phyloP scores from a whole-genome alignment of 1,139 yeast species.

The Debaryomyces sp. region DNA sequence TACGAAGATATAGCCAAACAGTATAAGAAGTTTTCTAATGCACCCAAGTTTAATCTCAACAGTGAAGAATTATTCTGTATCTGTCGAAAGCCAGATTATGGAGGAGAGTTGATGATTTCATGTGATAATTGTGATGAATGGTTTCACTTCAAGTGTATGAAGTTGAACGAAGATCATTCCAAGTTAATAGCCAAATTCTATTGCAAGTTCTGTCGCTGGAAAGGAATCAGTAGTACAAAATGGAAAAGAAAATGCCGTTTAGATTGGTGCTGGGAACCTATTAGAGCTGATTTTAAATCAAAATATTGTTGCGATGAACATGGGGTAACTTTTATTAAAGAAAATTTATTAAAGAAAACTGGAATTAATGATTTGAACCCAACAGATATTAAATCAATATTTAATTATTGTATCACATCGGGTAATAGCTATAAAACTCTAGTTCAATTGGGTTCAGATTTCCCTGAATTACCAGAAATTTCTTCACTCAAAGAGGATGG shows the following conservation, averaged over 20 bases:
- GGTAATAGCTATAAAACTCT: constrained; percentile 20
- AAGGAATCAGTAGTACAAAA: constrained; percentile 44
- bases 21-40: constrained; percentile 43
- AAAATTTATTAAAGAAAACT: constrained; percentile 20
- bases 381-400: constrained; percentile 22
- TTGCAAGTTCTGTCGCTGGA: constrained; percentile 74
- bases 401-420: constrained; percentile 13
- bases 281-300: constrained; percentile 40
- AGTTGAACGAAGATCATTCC: constrained; percentile 54
- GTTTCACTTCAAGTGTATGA: constrained; percentile 86
- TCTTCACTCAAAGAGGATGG: constrained; percentile 31
- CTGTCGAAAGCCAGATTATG: constrained; percentile 79
- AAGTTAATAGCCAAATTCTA: constrained; percentile 65
- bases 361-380: constrained; percentile 20
- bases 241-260: constrained; percentile 84
- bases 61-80: constrained; percentile 75
- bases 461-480: constrained; percentile 46
- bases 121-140: constrained; percentile 97
- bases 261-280: constrained; percentile 60
- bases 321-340: constrained; percentile 59
- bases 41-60: constrained; percentile 49
- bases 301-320: constrained; percentile 81
- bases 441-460: constrained; percentile 29
- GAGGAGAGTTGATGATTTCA: constrained; percentile 81
- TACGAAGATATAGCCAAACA: constrained; percentile 47